These are phyloP conservation scores for Ministeria vibrans DNA, from an alignment of 78 protist genomes.

Conservation along the genomic window DNA sequence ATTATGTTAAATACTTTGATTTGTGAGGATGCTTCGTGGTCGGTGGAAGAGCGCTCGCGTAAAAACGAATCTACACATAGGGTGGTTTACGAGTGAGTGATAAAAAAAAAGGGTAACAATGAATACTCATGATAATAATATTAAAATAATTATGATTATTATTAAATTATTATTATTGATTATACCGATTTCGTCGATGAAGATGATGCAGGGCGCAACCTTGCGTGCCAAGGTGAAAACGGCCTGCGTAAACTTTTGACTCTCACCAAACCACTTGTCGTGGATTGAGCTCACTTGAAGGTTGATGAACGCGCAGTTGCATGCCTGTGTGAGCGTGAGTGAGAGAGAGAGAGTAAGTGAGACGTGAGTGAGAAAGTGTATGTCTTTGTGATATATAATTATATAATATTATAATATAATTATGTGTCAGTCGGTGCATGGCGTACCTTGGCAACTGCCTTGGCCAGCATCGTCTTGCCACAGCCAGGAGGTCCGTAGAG, in stretches of 20 bases:
- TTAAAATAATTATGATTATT: neutral
- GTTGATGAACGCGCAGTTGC: conserved; percentile 46
- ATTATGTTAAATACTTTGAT: too few species aligned
- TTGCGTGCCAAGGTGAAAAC: conserved; percentile 60
- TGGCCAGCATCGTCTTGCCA: conserved; percentile 96
- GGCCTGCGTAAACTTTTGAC: conserved; percentile 51
- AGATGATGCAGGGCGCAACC: conserved; percentile 50
- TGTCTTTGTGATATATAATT: neutral
- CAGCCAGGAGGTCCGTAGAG: conserved; percentile 98
- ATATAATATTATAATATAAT: too few species aligned
- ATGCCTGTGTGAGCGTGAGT: neutral
- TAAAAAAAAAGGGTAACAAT: too few species aligned
- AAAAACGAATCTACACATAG: conserved; percentile 58
- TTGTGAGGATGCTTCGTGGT: conserved; percentile 57
- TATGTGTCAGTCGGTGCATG: neutral
- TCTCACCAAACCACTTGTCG: conserved; percentile 66
- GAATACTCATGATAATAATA: neutral
- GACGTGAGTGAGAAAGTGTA: neutral
- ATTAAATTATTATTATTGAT: neutral
- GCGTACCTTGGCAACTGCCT: conserved; percentile 70
- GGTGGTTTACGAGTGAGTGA: too few species aligned
- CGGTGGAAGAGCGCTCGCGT: conserved; percentile 3
- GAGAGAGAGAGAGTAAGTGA: neutral
- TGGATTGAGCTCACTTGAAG: conserved; percentile 31
- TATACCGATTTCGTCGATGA: conserved; percentile 62